Evolutionary conservation across 805 yeast genomes (phyloP), one percentile per base, ranked within the genome.

Genomic region (Candida dendrica): DNA sequence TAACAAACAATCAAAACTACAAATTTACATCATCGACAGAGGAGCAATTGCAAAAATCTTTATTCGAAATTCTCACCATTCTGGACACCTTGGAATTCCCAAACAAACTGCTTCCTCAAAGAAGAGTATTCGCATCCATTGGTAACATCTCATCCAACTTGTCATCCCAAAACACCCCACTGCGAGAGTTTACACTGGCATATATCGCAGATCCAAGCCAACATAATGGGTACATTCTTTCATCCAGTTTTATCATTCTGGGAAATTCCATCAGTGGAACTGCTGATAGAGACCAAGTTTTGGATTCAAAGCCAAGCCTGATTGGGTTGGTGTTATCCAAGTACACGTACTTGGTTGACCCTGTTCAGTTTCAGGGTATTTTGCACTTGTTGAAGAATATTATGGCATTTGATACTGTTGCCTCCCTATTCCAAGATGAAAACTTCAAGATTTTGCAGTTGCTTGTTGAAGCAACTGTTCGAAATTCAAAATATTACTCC

Each of bases 71-170:
- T 3, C 42, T 55, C 5, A 34, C 33, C 8, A 6, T 6, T 0
- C 11, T 50, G 2, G 41, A 40, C 11, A 38, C 43, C 1, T 29
- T 46, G 33, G 54, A 49, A 26, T 39, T 56, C n/a, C 48, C 43
- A 6, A 53, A 52, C 19, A 52, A 45, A 30, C 24, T 53, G 8
- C 45, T 37, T 11, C 47, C 42, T 9, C 51, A 53, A 32, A 48
- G 61, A 37, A 47, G 47, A 20, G 17, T 57, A 9, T 53, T 38
- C 35, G 51, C 52, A 2, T 36, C 59, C 1, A 47, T 52, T 36
- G 61, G 61, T 1, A 56, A 56, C 37, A 47, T 57, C 9, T 56
- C 60, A 9, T 47, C 59, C 11, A 55, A 57, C 27, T 42, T 47
- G 5, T 42, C 56, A 18, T 26, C 51, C 4, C 34, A 38, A 1